Percentiles rank a stretch among this genome's conserved stretches.
phyloP scores from a whole-genome alignment of 768 basidiomycete species.

The Lanmaoa rubissima region DNA sequence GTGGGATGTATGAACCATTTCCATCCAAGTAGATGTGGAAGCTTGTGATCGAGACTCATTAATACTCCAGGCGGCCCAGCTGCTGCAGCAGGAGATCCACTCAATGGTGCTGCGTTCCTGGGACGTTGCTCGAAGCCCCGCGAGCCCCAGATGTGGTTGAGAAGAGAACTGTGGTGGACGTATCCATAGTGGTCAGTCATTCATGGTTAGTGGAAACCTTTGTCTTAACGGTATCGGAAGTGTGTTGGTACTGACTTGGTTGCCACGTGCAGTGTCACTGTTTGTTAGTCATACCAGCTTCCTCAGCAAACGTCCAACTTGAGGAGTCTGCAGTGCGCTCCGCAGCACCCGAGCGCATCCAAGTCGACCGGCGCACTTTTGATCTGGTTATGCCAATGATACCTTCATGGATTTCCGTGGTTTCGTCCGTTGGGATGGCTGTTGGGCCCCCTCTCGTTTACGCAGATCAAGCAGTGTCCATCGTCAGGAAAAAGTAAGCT shows the following conservation, averaged over 20 bases:
- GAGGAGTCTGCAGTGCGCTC: not conserved
- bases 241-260: no score
- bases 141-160: slow-evolving; percentile 2
- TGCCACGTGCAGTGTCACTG: slow-evolving; percentile 4
- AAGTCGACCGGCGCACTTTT: not conserved
- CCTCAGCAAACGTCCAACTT: not conserved
- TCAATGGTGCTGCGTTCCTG: slow-evolving; percentile 5
- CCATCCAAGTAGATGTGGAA: slow-evolving; percentile 10
- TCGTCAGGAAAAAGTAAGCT: slow-evolving; percentile 67
- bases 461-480: slow-evolving; percentile 79
- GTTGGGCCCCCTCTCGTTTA: slow-evolving; percentile 83
- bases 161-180: not conserved
- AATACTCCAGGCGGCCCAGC: slow-evolving; percentile 4
- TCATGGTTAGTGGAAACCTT: not conserved
- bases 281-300: slow-evolving; percentile 14
- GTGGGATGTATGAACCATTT: slow-evolving; percentile 10
- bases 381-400: slow-evolving; percentile 28
- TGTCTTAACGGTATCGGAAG: not conserved
- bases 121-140: slow-evolving; percentile 4
- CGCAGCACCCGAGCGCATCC: slow-evolving; percentile 1
- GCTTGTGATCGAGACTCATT: slow-evolving; percentile 18
- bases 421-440: slow-evolving; percentile 79
- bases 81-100: slow-evolving; percentile 4
- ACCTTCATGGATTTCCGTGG: slow-evolving; percentile 63
- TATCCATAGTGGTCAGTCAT: not conserved